A percentile compares a stretch with the other conserved stretches of the same genome.
These are phyloP conservation scores for Lasiodiplodia sp. DNA, from an alignment of 2,329 filamentous ascomycete species.

Conservation along the genomic window DNA sequence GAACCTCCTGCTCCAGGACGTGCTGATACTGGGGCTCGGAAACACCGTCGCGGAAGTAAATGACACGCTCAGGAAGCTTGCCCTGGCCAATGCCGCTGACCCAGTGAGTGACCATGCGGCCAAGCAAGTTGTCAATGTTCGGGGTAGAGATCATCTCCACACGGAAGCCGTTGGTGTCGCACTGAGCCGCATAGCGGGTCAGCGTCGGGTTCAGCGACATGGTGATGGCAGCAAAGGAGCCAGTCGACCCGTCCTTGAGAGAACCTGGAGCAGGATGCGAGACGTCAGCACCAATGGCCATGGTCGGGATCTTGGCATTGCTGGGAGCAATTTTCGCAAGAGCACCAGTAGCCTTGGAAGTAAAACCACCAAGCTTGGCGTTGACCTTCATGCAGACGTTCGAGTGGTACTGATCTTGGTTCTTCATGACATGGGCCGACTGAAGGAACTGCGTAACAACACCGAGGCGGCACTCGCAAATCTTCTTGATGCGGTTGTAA, in stretches of 20 bases:
- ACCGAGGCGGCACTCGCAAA: constrained; percentile 83
- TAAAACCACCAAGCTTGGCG: constrained; percentile 88
- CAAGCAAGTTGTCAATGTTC: constrained; percentile 73
- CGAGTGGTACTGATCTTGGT: constrained; percentile 82
- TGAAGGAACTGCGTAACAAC: constrained; percentile 85
- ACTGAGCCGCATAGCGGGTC: constrained; percentile 78
- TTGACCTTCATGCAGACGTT: constrained; percentile 98
- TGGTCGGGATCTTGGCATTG: constrained; percentile 57
- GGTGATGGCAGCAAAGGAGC: constrained; percentile 86
- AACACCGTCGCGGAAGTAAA: constrained; percentile 94
- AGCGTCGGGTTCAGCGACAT: constrained; percentile 76
- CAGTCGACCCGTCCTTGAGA: constrained; percentile 50
- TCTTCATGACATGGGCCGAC: constrained; percentile 70
- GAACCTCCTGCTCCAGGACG: constrained; percentile 80
- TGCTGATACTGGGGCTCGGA: constrained; percentile 84
- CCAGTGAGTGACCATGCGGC: constrained; percentile 72
- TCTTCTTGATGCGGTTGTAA: constrained; percentile 90
- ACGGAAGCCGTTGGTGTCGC: constrained; percentile 83
- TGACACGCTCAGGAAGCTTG: constrained; percentile 73
- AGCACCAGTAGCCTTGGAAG: constrained; percentile 59
- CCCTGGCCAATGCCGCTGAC: constrained; percentile 60
- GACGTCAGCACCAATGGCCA: constrained; percentile 91
- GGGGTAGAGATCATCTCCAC: constrained; percentile 76
- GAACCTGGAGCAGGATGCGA: constrained; percentile 78
- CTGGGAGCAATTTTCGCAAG: constrained; percentile 39